Conservation (phyloP, 768 basidiomycete genomes). For the Austroboletus eburneus region DNA sequence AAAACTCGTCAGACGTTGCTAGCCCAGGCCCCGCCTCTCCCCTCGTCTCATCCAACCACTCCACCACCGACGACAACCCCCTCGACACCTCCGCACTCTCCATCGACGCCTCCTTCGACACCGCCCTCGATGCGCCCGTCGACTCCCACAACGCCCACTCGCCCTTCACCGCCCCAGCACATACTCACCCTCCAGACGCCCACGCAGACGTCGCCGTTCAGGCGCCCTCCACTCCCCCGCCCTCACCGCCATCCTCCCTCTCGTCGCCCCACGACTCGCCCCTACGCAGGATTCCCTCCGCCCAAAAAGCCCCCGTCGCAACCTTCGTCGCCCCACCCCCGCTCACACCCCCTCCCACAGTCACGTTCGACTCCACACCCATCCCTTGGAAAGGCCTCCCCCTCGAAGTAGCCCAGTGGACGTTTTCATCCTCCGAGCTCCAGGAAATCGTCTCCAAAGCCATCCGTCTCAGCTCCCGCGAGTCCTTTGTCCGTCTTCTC, state of each 20-base stretch:
- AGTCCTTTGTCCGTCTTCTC: constrained; percentile 68
- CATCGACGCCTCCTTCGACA: too few relatives aligned
- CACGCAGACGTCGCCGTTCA: constrained; percentile 11
- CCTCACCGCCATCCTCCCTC: not conserved
- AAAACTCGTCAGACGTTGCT: constrained; percentile 6
- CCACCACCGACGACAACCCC: constrained; percentile 1
- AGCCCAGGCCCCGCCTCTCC: constrained; percentile 2
- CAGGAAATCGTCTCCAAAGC: constrained; percentile 70
- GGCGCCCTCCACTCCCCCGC: not conserved
- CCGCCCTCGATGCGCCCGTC: too few relatives aligned
- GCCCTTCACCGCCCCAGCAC: too few relatives aligned
- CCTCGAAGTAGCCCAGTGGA: constrained; percentile 67
- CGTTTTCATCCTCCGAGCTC: constrained; percentile 46
- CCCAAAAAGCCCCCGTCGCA: constrained; percentile 4
- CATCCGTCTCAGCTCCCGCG: constrained; percentile 62
- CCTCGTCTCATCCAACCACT: not conserved
- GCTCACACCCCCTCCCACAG: constrained; percentile 44
- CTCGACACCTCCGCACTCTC: not conserved
- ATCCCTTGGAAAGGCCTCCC: constrained; percentile 66
- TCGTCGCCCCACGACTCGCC: too few relatives aligned
- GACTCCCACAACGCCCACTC: too few relatives aligned
- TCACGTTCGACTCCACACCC: constrained; percentile 55
- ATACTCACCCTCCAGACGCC: too few relatives aligned
- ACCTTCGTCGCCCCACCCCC: constrained; percentile 28
- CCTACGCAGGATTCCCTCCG: too few relatives aligned